A percentile compares a stretch with the other conserved stretches of the same genome.
Evolutionary conservation across 495 filamentous ascomycete species (phyloP).

Genomic region (Xeromyces bisporus): DNA sequence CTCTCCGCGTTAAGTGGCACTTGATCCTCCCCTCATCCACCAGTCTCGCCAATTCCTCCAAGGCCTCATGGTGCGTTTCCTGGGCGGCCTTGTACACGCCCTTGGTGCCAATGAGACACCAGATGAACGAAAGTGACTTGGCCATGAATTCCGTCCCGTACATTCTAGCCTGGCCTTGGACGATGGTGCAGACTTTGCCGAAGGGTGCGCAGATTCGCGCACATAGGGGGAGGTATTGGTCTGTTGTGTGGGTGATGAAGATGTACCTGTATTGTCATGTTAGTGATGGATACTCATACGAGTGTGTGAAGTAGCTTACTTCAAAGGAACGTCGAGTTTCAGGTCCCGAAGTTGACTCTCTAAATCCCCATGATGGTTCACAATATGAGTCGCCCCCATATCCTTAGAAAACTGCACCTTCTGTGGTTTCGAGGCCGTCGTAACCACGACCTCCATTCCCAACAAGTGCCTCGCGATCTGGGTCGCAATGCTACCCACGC

Average conservation of each 20-base stretch:
- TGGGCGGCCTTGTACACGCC: slow-evolving; percentile 1
- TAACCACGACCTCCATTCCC: slow-evolving; percentile 13
- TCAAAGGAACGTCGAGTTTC: slow-evolving; percentile 12
- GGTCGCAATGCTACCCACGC: slow-evolving; percentile 5
- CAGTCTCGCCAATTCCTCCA: slow-evolving; percentile 1
- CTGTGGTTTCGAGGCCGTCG: slow-evolving; percentile 14
- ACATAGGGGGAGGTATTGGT: slow-evolving; percentile 4
- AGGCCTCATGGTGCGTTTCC: slow-evolving; percentile 1
- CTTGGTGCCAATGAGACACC: slow-evolving; percentile 16
- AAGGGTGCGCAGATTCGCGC: slow-evolving; percentile 13
- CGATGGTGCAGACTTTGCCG: slow-evolving; percentile 20
- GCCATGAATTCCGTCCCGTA: slow-evolving; percentile 22
- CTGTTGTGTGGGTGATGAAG: slow-evolving; percentile 14
- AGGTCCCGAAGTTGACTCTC: slow-evolving; percentile 10
- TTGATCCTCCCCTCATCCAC: slow-evolving; percentile 1
- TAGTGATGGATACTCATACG: too few relatives aligned
- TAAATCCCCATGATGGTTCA: slow-evolving; percentile 19
- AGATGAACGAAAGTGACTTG: slow-evolving; percentile 18
- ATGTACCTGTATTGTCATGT: slow-evolving; percentile 15
- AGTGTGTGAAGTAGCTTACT: slow-evolving; percentile 4
- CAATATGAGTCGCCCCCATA: slow-evolving; percentile 18
- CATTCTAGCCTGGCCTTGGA: slow-evolving; percentile 15
- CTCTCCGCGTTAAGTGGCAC: slow-evolving; percentile 1
- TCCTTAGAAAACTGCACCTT: slow-evolving; percentile 10
- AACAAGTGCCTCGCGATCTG: slow-evolving; percentile 9